phyloP scores from a whole-genome alignment of 1,284 basidiomycete genomes.

The Microbotryum lychnidis-dioicae region DNA sequence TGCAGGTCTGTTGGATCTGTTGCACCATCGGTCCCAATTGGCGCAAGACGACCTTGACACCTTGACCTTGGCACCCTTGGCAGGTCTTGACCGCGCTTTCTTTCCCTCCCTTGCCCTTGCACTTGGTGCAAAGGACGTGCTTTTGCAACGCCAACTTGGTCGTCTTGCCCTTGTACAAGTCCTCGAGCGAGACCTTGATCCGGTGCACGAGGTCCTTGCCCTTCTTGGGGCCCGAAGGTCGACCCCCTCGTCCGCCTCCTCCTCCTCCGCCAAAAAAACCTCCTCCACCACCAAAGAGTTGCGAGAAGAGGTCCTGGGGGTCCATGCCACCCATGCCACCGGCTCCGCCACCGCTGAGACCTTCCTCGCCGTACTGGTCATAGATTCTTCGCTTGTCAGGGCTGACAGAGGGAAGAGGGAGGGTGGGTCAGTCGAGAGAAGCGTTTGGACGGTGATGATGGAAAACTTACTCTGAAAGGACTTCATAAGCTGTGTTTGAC shows the following conservation, averaged over 20 bases:
- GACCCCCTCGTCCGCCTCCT: constrained; percentile 50
- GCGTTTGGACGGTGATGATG: constrained; percentile 58
- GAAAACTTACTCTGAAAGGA: constrained; percentile 62
- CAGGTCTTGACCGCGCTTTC: constrained; percentile 86
- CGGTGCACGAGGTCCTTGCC: constrained; percentile 98
- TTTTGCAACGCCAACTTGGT: constrained; percentile 96
- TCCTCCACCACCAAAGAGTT: constrained; percentile 73
- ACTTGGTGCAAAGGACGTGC: constrained; percentile 86
- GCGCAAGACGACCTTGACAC: constrained; percentile 81
- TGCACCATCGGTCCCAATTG: constrained; percentile 99
- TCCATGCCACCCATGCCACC: constrained; percentile 74
- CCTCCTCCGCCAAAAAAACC: constrained; percentile 47
- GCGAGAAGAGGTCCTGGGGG: constrained; percentile 94
- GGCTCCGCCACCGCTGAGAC: constrained; percentile 78
- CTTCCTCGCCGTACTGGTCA: constrained; percentile 89
- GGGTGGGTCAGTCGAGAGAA: constrained; percentile 4
- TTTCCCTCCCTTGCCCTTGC: constrained; percentile 94
- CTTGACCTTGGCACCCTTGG: constrained; percentile 73
- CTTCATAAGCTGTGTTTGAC: constrained; percentile 56
- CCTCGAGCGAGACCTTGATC: constrained; percentile 90
- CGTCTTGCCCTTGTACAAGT: constrained; percentile 97
- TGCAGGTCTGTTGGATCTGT: constrained; percentile 92
- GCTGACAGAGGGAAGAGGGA: background rate
- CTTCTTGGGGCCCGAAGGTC: constrained; percentile 76
- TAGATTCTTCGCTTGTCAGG: constrained; percentile 47